Conservation (phyloP, 1,284 basidiomycete species). For the Ganoderma lucidum region DNA sequence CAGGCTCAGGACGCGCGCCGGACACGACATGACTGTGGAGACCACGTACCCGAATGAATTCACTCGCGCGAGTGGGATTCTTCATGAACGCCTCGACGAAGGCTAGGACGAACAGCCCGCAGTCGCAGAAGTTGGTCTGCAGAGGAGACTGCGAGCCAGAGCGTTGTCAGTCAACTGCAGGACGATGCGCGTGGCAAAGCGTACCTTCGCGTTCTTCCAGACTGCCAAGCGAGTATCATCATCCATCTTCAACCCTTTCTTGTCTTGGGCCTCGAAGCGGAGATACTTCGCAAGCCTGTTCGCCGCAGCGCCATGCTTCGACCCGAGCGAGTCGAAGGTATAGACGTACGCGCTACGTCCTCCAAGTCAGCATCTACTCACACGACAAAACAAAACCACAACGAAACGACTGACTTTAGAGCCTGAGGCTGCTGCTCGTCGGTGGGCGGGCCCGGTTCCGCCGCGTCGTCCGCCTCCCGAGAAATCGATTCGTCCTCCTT, state of each 20-base stretch:
- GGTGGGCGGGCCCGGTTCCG: background rate
- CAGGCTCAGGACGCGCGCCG: slow-evolving; percentile 2
- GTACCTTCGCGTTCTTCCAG: slow-evolving; percentile 58
- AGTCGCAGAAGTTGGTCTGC: slow-evolving; percentile 89
- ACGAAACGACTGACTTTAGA: slow-evolving; percentile 17
- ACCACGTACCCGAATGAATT: slow-evolving; percentile 55
- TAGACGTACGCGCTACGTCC: slow-evolving; percentile 76
- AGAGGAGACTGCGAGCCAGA: slow-evolving; percentile 65
- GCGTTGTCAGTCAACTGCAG: background rate
- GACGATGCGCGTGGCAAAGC: slow-evolving; percentile 20
- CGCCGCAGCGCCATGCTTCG: slow-evolving; percentile 68
- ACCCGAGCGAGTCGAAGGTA: slow-evolving; percentile 88
- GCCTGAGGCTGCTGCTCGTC: background rate
- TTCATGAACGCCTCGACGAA: slow-evolving; percentile 77
- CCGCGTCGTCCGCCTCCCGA: background rate
- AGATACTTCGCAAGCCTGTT: slow-evolving; percentile 78
- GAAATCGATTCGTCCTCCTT: background rate
- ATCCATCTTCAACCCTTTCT: slow-evolving; percentile 52
- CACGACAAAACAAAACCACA: background rate
- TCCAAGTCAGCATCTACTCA: background rate
- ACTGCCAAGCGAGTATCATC: slow-evolving; percentile 51
- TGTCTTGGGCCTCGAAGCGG: slow-evolving; percentile 81
- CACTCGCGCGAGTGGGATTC: slow-evolving; percentile 55
- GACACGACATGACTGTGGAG: background rate
- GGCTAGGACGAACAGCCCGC: slow-evolving; percentile 86